These are phyloP conservation scores for Lachancea meyersii DNA, from an alignment of 805 yeast species.

Conservation along the genomic window DNA sequence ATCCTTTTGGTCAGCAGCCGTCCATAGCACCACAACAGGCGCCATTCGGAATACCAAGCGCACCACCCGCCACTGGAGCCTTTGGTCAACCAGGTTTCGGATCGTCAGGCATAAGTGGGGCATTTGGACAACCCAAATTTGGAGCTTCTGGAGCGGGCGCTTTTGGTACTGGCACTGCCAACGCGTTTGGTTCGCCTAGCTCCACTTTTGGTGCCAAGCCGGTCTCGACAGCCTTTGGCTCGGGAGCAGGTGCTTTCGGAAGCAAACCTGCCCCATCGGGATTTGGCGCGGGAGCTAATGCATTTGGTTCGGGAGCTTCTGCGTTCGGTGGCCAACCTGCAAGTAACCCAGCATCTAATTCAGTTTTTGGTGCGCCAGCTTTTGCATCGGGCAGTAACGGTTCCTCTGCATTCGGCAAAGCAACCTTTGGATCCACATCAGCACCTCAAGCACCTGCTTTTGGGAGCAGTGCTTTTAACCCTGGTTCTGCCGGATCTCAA, in stretches of 20 bases:
- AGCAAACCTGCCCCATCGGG: background rate
- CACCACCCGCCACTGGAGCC: slow-evolving; percentile 9
- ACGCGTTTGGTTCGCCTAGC: no score
- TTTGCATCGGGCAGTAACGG: slow-evolving; percentile 9
- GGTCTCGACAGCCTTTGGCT: background rate
- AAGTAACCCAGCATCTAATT: background rate
- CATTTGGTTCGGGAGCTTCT: background rate
- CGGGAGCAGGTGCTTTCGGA: background rate
- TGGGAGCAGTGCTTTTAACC: background rate
- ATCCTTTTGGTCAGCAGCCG: slow-evolving; percentile 11
- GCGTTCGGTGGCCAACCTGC: background rate
- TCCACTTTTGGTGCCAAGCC: background rate
- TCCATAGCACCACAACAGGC: background rate
- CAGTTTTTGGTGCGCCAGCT: slow-evolving; percentile 4
- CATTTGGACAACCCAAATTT: slow-evolving; percentile 5
- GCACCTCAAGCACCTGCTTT: slow-evolving; percentile 9
- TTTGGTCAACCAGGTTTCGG: slow-evolving; percentile 27
- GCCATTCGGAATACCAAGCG: background rate
- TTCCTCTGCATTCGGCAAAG: slow-evolving; percentile 23
- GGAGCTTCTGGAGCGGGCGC: background rate
- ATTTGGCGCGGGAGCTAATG: background rate
- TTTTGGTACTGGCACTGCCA: background rate
- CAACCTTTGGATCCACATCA: slow-evolving; percentile 7
- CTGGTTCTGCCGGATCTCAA: background rate
- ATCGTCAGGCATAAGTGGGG: slow-evolving; percentile 3